Evolutionary conservation across 2,329 filamentous ascomycete genomes (phyloP).

Genomic region (Ophiostoma australiae): DNA sequence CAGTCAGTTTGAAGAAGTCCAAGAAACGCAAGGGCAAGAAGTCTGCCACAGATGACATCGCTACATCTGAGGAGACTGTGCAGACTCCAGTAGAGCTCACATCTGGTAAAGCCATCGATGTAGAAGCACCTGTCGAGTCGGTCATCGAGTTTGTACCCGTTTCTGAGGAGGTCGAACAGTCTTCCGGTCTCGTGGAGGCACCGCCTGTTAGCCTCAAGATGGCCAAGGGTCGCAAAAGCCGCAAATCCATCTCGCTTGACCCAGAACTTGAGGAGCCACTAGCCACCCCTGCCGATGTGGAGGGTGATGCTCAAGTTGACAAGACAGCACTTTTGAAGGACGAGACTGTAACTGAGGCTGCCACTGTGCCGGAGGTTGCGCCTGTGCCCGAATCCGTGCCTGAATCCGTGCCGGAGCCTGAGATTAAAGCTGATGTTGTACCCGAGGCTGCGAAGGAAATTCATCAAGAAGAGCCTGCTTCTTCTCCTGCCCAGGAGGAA

Average conservation of each 20-base stretch:
- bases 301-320: background rate
- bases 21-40: conserved; percentile 15
- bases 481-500: background rate
- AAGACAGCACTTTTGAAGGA: background rate
- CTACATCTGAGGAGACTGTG: background rate
- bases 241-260: background rate
- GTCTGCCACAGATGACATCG: background rate
- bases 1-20: conserved; percentile 5
- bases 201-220: background rate
- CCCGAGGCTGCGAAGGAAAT: background rate
- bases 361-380: background rate
- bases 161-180: background rate
- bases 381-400: background rate
- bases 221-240: background rate
- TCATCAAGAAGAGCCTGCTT: background rate
- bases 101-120: background rate
- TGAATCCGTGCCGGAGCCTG: background rate
- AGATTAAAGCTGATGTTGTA: background rate
- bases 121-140: background rate
- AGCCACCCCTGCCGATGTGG: background rate
- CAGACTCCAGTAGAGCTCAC: background rate
- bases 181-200: background rate
- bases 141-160: background rate
- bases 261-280: background rate
- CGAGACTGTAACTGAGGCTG: background rate